A percentile compares a stretch with the other conserved stretches of the same genome.
Evolutionary conservation across 2,329 filamentous ascomycete species (phyloP).

Genomic region (Ampelomyces quisqualis): DNA sequence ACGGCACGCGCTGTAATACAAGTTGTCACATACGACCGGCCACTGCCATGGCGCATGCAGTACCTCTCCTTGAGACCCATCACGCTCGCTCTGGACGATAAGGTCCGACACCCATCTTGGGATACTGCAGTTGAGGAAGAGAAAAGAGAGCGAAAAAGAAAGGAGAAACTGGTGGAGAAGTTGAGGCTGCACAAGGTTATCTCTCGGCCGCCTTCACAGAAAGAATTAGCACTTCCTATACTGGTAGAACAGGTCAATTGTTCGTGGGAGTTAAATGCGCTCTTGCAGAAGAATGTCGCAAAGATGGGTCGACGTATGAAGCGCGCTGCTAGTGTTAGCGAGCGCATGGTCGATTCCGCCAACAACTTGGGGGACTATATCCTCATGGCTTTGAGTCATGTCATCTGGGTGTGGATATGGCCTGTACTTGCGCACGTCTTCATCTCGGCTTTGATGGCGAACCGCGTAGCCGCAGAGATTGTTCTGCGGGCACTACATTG

Average conservation of each 20-base stretch:
- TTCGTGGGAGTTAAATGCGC: constrained; percentile 81
- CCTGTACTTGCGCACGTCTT: constrained; percentile 72
- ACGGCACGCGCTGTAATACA: constrained; percentile 74
- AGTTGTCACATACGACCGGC: constrained; percentile 84
- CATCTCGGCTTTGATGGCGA: constrained; percentile 73
- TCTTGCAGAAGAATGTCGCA: constrained; percentile 88
- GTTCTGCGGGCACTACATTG: constrained; percentile 81
- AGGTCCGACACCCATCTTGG: constrained; percentile 50
- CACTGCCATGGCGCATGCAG: constrained; percentile 85
- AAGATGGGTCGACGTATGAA: constrained; percentile 78
- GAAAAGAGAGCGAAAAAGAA: constrained; percentile 64
- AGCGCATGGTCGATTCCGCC: constrained; percentile 90
- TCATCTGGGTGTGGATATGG: constrained; percentile 73
- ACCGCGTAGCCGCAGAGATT: constrained; percentile 78
- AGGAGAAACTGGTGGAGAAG: constrained; percentile 74
- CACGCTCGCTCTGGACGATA: constrained; percentile 72
- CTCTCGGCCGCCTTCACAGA: constrained; percentile 71
- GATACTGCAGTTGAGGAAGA: constrained; percentile 56
- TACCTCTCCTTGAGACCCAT: constrained; percentile 93
- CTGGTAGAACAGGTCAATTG: constrained; percentile 96
- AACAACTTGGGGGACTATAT: constrained; percentile 79
- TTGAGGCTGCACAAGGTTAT: constrained; percentile 84
- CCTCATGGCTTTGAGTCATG: constrained; percentile 66
- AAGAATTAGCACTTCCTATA: constrained; percentile 75
- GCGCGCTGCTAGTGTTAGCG: constrained; percentile 85